Evolutionary conservation across 148 eudicot species (phyloP).

Genomic region (Rhododendron kiyosumense): DNA sequence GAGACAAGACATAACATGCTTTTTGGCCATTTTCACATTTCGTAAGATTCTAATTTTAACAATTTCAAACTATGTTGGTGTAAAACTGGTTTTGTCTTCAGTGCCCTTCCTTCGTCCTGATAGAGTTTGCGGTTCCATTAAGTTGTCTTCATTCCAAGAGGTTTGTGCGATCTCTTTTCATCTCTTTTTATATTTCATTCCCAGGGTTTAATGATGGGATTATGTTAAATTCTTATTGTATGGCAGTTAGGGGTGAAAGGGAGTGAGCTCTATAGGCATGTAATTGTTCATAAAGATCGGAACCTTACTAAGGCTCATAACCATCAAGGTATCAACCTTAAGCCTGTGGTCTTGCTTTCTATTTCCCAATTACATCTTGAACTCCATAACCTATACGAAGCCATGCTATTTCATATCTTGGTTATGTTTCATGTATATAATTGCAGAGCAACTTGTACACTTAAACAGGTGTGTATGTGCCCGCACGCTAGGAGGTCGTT

Average conservation of each 20-base stretch:
- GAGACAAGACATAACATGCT: not conserved
- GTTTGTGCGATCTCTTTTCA: slow-evolving; percentile 11
- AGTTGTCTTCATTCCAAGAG: slow-evolving; percentile 17
- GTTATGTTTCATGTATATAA: not conserved
- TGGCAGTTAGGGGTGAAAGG: slow-evolving; percentile 41
- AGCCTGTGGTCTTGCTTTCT: not conserved
- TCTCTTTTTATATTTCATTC: not conserved
- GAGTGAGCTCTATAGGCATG: slow-evolving; percentile 39
- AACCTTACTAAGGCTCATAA: slow-evolving; percentile 10
- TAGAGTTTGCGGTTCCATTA: slow-evolving; percentile 15
- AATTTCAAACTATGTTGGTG: not conserved
- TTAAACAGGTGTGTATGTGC: not conserved
- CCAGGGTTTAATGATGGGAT: not conserved
- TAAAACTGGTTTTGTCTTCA: slow-evolving; percentile 10
- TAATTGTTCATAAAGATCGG: slow-evolving; percentile 21
- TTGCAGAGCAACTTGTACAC: not conserved
- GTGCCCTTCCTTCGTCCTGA: slow-evolving; percentile 10
- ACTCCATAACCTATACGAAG: not conserved
- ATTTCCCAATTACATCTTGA: not conserved
- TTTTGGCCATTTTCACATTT: not conserved
- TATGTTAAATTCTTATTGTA: not conserved
- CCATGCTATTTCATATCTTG: not conserved
- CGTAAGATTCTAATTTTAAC: not conserved
- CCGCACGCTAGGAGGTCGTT: not conserved
- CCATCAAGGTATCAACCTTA: slow-evolving; percentile 31